phyloP scores from a whole-genome alignment of 768 basidiomycete species.

The Rhodosporidiobolus sp. region DNA sequence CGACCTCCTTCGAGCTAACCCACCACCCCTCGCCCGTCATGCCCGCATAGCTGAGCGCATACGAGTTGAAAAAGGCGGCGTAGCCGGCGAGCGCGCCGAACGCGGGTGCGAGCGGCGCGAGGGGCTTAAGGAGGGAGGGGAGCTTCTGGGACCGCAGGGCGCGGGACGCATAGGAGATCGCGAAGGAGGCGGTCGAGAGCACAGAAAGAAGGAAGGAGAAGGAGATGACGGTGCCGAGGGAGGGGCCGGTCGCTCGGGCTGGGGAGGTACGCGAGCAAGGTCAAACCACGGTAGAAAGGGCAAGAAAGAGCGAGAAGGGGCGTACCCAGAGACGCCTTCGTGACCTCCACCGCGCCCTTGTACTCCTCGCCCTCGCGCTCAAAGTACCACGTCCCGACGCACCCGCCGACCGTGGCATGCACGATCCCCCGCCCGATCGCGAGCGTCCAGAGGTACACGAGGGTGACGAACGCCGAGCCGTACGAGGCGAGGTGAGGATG shows the following conservation, averaged over 20 bases:
- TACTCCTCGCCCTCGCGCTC: conserved; percentile 54
- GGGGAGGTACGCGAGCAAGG: conserved; percentile 61
- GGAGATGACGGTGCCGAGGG: conserved; percentile 72
- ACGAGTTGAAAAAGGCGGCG: conserved; percentile 60
- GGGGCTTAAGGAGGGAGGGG: conserved; percentile 46
- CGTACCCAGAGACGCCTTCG: conserved; percentile 17
- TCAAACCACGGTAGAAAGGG: conserved; percentile 15
- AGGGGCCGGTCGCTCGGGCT: conserved; percentile 73
- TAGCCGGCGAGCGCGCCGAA: conserved; percentile 49
- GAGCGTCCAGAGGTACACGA: conserved; percentile 71
- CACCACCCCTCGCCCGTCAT: conserved; percentile 71
- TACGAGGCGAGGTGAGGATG: conserved; percentile 48
- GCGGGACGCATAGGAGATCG: conserved; percentile 45
- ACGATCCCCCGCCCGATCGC: conserved; percentile 74
- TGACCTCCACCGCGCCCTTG: conserved; percentile 22
- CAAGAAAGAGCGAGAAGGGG: background rate
- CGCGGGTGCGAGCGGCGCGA: conserved; percentile 46
- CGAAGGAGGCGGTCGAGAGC: conserved; percentile 60
- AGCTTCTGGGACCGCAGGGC: conserved; percentile 26
- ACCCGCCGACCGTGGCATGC: conserved; percentile 71
- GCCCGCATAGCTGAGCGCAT: conserved; percentile 69
- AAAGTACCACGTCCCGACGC: conserved; percentile 92
- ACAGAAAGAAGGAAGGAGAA: conserved; percentile 71
- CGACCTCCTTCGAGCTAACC: conserved; percentile 59
- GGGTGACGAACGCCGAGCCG: conserved; percentile 61